These are phyloP conservation scores for Cyathus striatus DNA, from an alignment of 768 basidiomycete genomes.

Conservation along the genomic window DNA sequence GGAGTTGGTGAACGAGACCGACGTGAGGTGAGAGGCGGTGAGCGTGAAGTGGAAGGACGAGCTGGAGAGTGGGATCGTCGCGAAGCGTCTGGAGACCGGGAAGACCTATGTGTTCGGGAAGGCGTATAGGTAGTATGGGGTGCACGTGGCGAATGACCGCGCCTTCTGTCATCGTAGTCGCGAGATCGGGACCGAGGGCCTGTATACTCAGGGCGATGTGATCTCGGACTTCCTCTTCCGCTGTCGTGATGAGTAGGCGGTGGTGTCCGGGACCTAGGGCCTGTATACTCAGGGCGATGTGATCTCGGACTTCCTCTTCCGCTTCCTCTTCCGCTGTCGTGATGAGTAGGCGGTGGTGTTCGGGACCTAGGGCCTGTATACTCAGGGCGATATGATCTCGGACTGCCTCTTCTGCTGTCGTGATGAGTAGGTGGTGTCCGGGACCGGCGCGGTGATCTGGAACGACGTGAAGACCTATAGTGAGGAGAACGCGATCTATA, in stretches of 20 bases:
- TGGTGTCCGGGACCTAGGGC: not conserved
- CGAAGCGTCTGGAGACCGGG: no score
- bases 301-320: no score
- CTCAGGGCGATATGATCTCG: not conserved
- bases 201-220: not conserved
- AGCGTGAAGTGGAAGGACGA: conserved; percentile 9
- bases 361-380: not conserved
- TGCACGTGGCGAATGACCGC: no score
- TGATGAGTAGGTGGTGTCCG: conserved; percentile 4
- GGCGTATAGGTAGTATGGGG: not conserved
- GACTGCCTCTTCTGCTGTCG: not conserved
- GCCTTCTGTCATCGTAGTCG: not conserved
- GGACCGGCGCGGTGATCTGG: not conserved
- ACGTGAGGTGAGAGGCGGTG: no score
- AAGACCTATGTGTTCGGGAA: not conserved
- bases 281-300: not conserved
- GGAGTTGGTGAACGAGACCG: conserved; percentile 18
- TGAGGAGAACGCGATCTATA: no score
- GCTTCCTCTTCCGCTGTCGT: not conserved
- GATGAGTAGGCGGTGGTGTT: no score
- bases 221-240: not conserved
- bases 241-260: not conserved
- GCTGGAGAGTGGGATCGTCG: no score
- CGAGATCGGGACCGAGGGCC: not conserved
- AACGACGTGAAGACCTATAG: no score